A percentile compares a stretch with the other conserved stretches of the same genome.
Conservation (phyloP, 257 asterid genomes). For the Nicotiana undulata region DNA sequence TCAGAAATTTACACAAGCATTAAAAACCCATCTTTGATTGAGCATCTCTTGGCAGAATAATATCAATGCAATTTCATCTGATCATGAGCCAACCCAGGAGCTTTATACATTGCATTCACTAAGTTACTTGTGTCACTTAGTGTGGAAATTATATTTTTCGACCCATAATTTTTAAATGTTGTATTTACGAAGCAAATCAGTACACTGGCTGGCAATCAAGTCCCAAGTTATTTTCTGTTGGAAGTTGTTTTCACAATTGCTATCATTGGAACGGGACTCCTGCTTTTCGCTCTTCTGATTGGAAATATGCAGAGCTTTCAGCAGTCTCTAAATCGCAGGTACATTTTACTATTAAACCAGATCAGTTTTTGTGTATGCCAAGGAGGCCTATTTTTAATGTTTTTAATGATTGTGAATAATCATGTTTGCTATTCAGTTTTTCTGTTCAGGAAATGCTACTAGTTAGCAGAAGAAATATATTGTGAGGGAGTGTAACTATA, state of each 20-base stretch:
- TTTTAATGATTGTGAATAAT: background rate
- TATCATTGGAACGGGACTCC: conserved; percentile 74
- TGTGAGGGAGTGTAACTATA: background rate
- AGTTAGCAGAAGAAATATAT: background rate
- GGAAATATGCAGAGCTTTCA: conserved; percentile 97
- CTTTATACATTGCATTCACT: background rate
- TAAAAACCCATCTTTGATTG: background rate
- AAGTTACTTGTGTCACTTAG: background rate
- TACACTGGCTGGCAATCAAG: conserved; percentile 88
- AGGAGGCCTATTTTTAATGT: background rate
- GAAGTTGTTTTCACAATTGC: conserved; percentile 88
- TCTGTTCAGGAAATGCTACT: background rate
- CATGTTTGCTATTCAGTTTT: background rate
- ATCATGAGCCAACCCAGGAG: background rate
- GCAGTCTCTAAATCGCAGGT: conserved; percentile 93
- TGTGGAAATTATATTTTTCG: background rate
- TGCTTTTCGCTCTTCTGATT: conserved; percentile 79
- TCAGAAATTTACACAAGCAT: background rate
- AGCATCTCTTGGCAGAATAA: background rate
- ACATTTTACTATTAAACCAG: background rate
- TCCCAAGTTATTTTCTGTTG: conserved; percentile 68
- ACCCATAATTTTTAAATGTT: background rate
- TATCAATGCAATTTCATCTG: background rate
- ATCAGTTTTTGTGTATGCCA: background rate
- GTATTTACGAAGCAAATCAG: conserved; percentile 65